phyloP scores from a whole-genome alignment of 1,284 basidiomycete species.

The Xerocomus minutiporus region DNA sequence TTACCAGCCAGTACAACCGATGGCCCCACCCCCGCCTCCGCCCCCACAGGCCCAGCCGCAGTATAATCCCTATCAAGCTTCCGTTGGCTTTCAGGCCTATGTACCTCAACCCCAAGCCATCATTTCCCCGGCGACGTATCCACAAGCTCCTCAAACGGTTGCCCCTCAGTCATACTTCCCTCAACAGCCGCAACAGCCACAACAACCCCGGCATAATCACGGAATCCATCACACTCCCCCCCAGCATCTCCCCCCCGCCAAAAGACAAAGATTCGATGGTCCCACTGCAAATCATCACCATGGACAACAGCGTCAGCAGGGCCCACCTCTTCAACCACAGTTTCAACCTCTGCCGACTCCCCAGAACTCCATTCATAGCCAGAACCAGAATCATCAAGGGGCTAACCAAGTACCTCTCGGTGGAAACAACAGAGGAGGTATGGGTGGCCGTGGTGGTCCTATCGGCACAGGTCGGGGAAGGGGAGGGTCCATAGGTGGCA shows the following conservation, averaged over 20 bases:
- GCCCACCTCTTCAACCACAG: slow-evolving; percentile 33
- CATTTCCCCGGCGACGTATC: slow-evolving; percentile 36
- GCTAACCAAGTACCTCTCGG: slow-evolving; percentile 41
- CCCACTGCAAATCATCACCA: slow-evolving; percentile 50
- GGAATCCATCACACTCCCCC: slow-evolving; percentile 59
- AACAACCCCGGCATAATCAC: slow-evolving; percentile 45
- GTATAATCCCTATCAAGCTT: slow-evolving; percentile 75
- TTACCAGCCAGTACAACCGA: slow-evolving; percentile 49
- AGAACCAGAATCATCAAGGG: slow-evolving; percentile 38
- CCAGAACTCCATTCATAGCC: slow-evolving; percentile 42
- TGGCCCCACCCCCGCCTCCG: slow-evolving; percentile 37
- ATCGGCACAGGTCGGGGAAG: slow-evolving; percentile 41
- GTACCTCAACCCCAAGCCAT: slow-evolving; percentile 56
- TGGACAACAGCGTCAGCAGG: slow-evolving; percentile 37
- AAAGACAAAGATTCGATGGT: slow-evolving; percentile 80
- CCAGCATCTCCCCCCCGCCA: slow-evolving; percentile 73
- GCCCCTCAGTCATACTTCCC: slow-evolving; percentile 40
- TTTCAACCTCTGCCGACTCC: slow-evolving; percentile 48
- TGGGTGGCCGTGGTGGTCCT: slow-evolving; percentile 31
- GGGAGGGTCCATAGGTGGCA: slow-evolving; percentile 44
- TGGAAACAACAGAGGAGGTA: slow-evolving; percentile 40
- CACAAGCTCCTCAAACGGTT: slow-evolving; percentile 32
- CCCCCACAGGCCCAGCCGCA: slow-evolving; percentile 55
- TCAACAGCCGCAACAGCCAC: slow-evolving; percentile 44
- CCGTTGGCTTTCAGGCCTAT: slow-evolving; percentile 63